Base-by-base conservation (phyloP, 2,329 filamentous ascomycete species). In the Catunica adiposa region DNA sequence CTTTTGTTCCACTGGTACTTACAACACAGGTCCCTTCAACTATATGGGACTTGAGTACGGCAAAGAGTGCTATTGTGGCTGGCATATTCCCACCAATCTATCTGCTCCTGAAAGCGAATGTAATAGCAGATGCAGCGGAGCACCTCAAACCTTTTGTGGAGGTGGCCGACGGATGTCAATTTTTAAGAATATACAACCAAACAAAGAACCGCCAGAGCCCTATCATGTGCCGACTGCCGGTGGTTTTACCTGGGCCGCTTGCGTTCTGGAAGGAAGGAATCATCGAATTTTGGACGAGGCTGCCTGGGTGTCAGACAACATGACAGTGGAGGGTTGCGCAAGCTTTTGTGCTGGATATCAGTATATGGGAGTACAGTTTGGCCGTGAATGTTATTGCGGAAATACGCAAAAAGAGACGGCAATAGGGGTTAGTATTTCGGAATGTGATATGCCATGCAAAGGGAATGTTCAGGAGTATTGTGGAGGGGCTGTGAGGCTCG, bases 241-340 rank as follows among this genome's bases (percentile, higher is more conserved):
- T 5, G 57, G 59, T 3, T 71, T 65, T 62, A 55, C 53, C 1
- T 68, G 63, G 51, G 64, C 68, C 34, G 69, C 68, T 1, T 71
- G 69, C 57, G 70, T 63, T 61, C 66, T 65, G 0, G 69, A 71
- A 42, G 65, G 64, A 0, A 62, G 60, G 2, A 59, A 61, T 51
- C 59, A 59, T 3, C 64, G 69, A 1, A 66, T 69, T 1, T 62
- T 71, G 1, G 60, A 55, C 2, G 61, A 60, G 2, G 63, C 63
- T 9, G 61, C 59, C 2, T 65, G 63, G 44, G 61, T 67, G 5
- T 59, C 63, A 31, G 64, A 68, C 31, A 61, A 59, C 44, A 68
- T 69, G 68, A 67, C 66, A 0, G 65, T 70, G 2, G 66, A 69
- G 20, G 59, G 53, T 1, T 68, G 67, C 31, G 63, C 64, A 0